A percentile compares a stretch with the other conserved stretches of the same genome.
These are phyloP conservation scores for Macroventuria anomochaeta DNA, from an alignment of 2,329 filamentous ascomycete species.

Conservation along the genomic window DNA sequence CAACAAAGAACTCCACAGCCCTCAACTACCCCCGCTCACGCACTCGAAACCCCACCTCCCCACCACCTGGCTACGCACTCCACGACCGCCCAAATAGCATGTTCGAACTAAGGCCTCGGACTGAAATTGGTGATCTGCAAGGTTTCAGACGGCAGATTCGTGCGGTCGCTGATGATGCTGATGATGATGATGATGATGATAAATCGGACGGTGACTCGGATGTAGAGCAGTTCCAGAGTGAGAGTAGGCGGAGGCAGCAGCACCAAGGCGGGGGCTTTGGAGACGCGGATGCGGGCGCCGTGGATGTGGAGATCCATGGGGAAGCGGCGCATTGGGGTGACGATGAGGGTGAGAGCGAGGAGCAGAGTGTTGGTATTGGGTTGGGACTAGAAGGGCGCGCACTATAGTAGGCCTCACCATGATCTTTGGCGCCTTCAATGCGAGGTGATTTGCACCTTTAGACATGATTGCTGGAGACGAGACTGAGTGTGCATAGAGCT, in stretches of 20 bases:
- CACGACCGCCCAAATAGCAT: conserved; percentile 44
- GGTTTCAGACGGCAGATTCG: conserved; percentile 52
- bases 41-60: conserved; percentile 13
- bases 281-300: conserved; percentile 15
- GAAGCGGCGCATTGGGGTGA: conserved; percentile 32
- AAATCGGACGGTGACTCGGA: not conserved
- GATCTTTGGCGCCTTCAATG: no score
- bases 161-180: conserved; percentile 55
- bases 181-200: conserved; percentile 16
- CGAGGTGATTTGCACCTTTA: no score
- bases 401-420: no score
- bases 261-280: conserved; percentile 16
- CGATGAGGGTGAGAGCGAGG: conserved; percentile 23
- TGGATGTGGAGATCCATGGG: conserved; percentile 20
- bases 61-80: conserved; percentile 21
- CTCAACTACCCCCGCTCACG: conserved; percentile 8
- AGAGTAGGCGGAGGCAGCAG: conserved; percentile 11
- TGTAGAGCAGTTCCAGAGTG: conserved; percentile 1
- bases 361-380: conserved; percentile 21
- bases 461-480: no score
- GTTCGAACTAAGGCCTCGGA: conserved; percentile 46
- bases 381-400: conserved; percentile 14
- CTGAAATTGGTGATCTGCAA: conserved; percentile 27
- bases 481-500: no score
- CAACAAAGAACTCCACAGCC: conserved; percentile 14